These are phyloP conservation scores for Neoboletus subvelutipes DNA, from an alignment of 768 basidiomycete species.

Conservation along the genomic window DNA sequence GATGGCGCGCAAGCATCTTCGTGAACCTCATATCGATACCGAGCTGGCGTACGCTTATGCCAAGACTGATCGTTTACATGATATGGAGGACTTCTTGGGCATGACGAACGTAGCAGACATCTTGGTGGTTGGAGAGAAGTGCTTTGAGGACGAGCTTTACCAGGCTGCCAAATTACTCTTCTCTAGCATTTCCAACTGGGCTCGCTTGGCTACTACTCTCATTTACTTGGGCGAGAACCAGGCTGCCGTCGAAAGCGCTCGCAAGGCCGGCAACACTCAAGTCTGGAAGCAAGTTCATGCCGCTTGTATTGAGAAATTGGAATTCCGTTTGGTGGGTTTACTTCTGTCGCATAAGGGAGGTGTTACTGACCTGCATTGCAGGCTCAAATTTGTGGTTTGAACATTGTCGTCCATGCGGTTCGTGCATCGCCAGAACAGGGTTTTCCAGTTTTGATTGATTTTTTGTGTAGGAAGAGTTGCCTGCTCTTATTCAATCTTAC, in stretches of 20 bases:
- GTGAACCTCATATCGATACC: slow-evolving; percentile 97
- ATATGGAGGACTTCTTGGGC: slow-evolving; percentile 98
- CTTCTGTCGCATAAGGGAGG: background rate
- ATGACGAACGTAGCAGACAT: slow-evolving; percentile 99
- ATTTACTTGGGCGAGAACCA: slow-evolving; percentile 99
- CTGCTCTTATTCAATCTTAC: slow-evolving; percentile 74
- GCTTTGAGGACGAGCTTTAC: slow-evolving; percentile 97
- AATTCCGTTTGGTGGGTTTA: slow-evolving; percentile 78
- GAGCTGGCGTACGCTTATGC: slow-evolving; percentile 98
- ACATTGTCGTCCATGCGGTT: slow-evolving; percentile 90
- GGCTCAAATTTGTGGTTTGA: slow-evolving; percentile 99
- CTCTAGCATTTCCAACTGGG: slow-evolving; percentile 98
- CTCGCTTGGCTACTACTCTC: slow-evolving; percentile 93
- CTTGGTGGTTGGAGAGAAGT: slow-evolving; percentile 97
- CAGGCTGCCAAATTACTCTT: slow-evolving; percentile 96
- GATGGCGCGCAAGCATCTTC: slow-evolving; percentile 96
- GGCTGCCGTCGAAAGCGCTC: slow-evolving; percentile 96
- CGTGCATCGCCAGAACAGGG: slow-evolving; percentile 17
- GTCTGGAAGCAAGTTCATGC: slow-evolving; percentile 99
- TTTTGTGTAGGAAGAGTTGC: slow-evolving; percentile 65
- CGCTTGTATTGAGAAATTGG: slow-evolving; percentile 95
- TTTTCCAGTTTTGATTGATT: slow-evolving; percentile 8
- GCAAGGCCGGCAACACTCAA: slow-evolving; percentile 98
- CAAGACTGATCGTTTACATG: slow-evolving; percentile 94
- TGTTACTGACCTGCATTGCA: slow-evolving; percentile 25